A percentile compares a stretch with the other conserved stretches of the same genome.
phyloP scores from a whole-genome alignment of 2,329 filamentous ascomycete genomes.

The Cyphellophora europaea region DNA sequence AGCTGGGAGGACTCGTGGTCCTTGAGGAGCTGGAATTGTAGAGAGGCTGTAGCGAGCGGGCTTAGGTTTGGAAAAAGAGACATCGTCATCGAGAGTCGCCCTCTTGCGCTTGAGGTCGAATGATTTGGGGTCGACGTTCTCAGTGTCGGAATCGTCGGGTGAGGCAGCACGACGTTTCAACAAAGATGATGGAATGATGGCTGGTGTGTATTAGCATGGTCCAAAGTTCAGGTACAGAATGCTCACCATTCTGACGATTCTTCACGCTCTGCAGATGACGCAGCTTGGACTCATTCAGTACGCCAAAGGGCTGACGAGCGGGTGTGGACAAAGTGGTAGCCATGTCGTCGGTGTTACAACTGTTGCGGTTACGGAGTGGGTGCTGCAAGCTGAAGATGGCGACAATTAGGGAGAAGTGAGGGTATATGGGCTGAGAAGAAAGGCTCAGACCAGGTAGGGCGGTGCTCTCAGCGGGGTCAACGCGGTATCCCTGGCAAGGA shows the following conservation, averaged over 20 bases:
- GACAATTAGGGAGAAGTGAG: conserved; percentile 1
- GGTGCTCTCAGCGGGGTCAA: conserved; percentile 5
- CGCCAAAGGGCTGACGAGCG: conserved; percentile 24
- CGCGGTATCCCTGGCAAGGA: conserved; percentile 12
- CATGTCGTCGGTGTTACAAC: conserved; percentile 19
- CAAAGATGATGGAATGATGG: conserved; percentile 20
- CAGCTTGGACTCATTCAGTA: conserved; percentile 22
- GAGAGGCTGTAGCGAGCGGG: conserved; percentile 39
- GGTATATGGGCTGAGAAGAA: conserved; percentile 8
- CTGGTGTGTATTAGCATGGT: conserved; percentile 5
- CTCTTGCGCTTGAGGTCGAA: conserved; percentile 39
- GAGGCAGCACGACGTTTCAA: conserved; percentile 38
- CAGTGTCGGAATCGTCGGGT: conserved; percentile 41
- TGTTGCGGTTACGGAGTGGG: not conserved
- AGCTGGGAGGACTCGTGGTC: conserved; percentile 8
- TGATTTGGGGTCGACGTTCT: conserved; percentile 49
- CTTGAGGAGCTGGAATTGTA: conserved; percentile 20
- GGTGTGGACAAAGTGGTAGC: conserved; percentile 20
- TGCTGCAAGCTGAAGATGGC: not conserved
- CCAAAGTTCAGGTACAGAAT: conserved; percentile 1
- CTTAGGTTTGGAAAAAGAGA: conserved; percentile 31
- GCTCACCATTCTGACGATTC: conserved; percentile 40
- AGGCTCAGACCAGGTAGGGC: conserved; percentile 3
- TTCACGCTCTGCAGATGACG: conserved; percentile 23
- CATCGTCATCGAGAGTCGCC: conserved; percentile 21